Base-by-base conservation (phyloP, 2,329 filamentous ascomycete genomes). In the Aspergillus eucalypticola region DNA sequence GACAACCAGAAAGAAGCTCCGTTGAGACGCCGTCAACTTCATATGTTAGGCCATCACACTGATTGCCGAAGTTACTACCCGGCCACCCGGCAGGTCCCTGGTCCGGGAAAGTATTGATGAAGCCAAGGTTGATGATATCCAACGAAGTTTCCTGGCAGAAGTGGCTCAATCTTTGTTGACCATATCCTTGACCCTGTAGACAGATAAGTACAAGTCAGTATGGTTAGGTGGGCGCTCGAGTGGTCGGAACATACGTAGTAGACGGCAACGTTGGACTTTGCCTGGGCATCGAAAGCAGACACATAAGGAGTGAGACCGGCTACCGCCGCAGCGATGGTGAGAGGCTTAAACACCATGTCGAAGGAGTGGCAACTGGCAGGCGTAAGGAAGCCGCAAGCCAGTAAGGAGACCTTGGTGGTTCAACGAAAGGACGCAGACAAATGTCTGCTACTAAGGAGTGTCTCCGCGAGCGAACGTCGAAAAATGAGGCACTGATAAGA, bases 401-500 rank as follows among this genome's bases (percentile, higher is more conserved):
- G 55, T 56, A 69, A 70, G 29, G 63, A 66, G 54, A 75, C 71
- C 48, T 11, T 25, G 23, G 69, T 75, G 73, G 69, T 73, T 62
- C 60, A 85, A 83, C 60, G 83, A 85, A 75, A 76, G 83, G 81
- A 85, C 82, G 81, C 82, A 84, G 81, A 82, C 80, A 73, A 79
- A 75, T 27, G 70, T 72, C 68, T 75, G 70, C 68, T 67, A 49
- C 68, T 67, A 44, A 19, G 60, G 61, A 61, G 58, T 54, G 60
- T 50, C 60, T 60, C 52, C 60, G 60, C 54, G 56, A 60, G 52
- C 59, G 67, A 60, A 59, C 48, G 59, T 58, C 60, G 61, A 64
- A 64, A 56, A 56, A 56, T 50, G 17, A 57, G 32, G 23, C 29
- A 63, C 58, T 59, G 56, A 53, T 19, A 32, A 51, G 23, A 21